A percentile compares a stretch with the other conserved stretches of the same genome.
phyloP scores from a whole-genome alignment of 192 early-diverging fungal genomes.

The Chytriomyces confervae region DNA sequence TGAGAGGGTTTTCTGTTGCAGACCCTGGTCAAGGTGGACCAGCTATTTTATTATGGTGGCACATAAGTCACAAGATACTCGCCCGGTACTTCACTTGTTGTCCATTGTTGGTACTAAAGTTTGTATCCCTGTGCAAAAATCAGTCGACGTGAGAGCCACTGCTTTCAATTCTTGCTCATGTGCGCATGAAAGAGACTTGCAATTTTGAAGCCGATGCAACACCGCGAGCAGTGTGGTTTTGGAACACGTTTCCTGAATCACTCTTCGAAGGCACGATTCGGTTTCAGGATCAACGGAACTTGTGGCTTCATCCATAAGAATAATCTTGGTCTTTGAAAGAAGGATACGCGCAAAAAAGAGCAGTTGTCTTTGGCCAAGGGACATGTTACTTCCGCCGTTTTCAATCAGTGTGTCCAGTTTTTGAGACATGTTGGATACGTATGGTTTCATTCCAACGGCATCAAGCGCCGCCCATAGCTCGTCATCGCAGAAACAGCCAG shows the following conservation, averaged over 20 bases:
- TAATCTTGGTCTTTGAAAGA: slow-evolving; percentile 44
- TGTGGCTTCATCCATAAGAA: slow-evolving; percentile 60
- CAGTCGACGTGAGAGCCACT: too few relatives aligned
- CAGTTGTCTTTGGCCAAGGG: slow-evolving; percentile 57
- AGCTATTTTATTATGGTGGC: too few relatives aligned
- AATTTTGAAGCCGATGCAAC: slow-evolving; percentile 83
- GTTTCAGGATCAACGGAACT: slow-evolving; percentile 67
- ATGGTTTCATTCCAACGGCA: slow-evolving; percentile 44
- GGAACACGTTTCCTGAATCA: slow-evolving; percentile 52
- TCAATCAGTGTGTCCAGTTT: slow-evolving; percentile 46
- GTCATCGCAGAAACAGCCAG: slow-evolving; percentile 57
- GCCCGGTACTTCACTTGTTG: too few relatives aligned
- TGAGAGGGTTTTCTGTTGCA: too few relatives aligned
- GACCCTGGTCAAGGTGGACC: too few relatives aligned
- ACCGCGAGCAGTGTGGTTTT: slow-evolving; percentile 72
- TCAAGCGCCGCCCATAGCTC: slow-evolving; percentile 71
- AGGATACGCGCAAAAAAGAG: slow-evolving; percentile 57
- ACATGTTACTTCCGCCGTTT: slow-evolving; percentile 53
- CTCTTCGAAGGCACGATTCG: slow-evolving; percentile 72
- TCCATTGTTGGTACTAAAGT: too few relatives aligned
- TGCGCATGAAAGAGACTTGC: not conserved
- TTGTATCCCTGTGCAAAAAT: too few relatives aligned
- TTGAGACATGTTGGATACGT: slow-evolving; percentile 30
- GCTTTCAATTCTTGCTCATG: too few relatives aligned
- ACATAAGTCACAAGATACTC: too few relatives aligned